These are phyloP conservation scores for Fusarium chuoi DNA, from an alignment of 2,329 filamentous ascomycete genomes.

Conservation along the genomic window DNA sequence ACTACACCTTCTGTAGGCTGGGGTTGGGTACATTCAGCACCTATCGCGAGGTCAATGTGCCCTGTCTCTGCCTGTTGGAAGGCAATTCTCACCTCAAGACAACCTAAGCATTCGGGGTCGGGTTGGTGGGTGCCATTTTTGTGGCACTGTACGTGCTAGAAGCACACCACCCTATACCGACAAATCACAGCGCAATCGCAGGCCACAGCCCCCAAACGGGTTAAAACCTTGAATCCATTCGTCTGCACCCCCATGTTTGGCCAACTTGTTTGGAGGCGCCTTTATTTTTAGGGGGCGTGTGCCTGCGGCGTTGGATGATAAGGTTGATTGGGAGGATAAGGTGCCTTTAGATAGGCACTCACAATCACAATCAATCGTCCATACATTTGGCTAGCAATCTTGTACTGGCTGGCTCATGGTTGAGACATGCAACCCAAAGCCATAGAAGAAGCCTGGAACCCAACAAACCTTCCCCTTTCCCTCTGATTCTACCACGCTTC, in stretches of 20 bases:
- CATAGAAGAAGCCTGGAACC: slow-evolving; percentile 1
- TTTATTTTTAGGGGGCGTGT: neutral
- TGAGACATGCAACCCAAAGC: slow-evolving; percentile 8
- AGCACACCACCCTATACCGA: neutral
- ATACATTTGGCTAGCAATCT: neutral
- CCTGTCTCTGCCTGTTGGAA: slow-evolving; percentile 17
- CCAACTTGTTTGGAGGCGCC: neutral
- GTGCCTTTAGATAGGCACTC: neutral
- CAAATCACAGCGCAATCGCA: slow-evolving; percentile 9
- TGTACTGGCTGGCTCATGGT: neutral
- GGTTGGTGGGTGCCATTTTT: slow-evolving; percentile 3
- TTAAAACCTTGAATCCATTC: neutral
- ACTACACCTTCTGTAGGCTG: neutral
- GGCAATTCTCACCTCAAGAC: slow-evolving; percentile 1
- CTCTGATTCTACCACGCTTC: slow-evolving; percentile 17
- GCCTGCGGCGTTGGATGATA: neutral
- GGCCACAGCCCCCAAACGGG: neutral
- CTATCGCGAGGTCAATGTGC: slow-evolving; percentile 26
- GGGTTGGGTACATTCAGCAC: neutral
- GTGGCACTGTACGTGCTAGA: neutral
- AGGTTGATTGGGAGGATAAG: slow-evolving; percentile 1
- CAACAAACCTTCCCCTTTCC: slow-evolving; percentile 6
- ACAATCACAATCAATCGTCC: neutral
- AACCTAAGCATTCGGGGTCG: neutral
- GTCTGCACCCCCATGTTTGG: neutral